Conservation (phyloP, 108 stramenopile species). For the Skeletonema potamos region DNA sequence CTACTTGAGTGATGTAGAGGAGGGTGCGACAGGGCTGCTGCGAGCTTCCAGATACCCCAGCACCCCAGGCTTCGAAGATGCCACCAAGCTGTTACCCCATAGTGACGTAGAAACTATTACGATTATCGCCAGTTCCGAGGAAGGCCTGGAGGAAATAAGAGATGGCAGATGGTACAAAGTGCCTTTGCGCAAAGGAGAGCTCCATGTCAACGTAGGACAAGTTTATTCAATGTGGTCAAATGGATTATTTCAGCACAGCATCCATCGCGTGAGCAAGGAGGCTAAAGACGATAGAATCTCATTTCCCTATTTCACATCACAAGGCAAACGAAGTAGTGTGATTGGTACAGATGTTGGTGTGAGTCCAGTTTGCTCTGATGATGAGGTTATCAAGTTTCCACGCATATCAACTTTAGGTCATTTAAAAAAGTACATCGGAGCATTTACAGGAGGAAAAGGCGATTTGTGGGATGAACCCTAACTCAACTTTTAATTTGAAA, state of each 20-base stretch:
- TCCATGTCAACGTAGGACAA: neutral
- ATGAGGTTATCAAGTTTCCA: neutral
- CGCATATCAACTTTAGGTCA: neutral
- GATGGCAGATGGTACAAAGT: neutral
- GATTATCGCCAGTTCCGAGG: neutral
- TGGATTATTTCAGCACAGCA: neutral
- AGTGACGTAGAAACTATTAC: neutral
- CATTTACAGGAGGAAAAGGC: no score
- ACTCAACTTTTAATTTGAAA: no score
- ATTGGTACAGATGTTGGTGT: neutral
- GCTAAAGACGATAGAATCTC: neutral
- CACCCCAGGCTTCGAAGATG: neutral
- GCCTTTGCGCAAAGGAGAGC: neutral
- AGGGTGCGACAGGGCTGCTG: neutral
- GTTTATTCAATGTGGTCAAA: neutral
- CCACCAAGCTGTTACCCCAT: neutral
- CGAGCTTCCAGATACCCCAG: neutral
- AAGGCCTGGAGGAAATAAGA: neutral
- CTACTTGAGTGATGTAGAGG: neutral
- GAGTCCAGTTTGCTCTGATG: neutral
- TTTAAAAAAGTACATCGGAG: no score
- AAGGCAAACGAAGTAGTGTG: no score
- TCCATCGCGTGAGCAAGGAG: neutral
- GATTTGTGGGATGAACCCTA: no score
- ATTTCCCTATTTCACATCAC: neutral